Percentiles rank a stretch among this genome's conserved stretches.
Evolutionary conservation across 2,329 filamentous ascomycete species (phyloP).

Genomic region (Aspergillus nomiae): DNA sequence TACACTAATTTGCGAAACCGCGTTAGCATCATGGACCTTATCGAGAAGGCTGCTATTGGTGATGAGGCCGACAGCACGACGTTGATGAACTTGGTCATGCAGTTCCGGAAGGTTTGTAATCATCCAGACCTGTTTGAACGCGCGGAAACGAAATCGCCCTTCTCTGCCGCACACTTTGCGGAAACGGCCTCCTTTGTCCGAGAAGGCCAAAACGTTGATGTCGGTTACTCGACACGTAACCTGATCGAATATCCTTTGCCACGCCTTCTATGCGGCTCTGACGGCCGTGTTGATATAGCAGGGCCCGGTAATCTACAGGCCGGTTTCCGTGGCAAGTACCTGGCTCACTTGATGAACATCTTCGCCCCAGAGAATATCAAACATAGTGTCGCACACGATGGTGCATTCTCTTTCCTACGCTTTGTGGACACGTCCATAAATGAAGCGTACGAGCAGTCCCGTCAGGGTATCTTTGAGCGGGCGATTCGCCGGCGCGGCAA

Average conservation of each 20-base stretch:
- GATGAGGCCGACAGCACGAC: constrained; percentile 95
- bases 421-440: constrained; percentile 76
- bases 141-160: constrained; percentile 84
- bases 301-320: constrained; percentile 72
- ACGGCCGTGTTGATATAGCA: constrained; percentile 73
- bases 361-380: constrained; percentile 80
- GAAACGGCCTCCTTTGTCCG: constrained; percentile 95
- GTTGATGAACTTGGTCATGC: constrained; percentile 99
- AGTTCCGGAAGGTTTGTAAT: constrained; percentile 99
- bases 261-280: constrained; percentile 76
- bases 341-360: constrained; percentile 84
- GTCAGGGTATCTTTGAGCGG: constrained; percentile 71
- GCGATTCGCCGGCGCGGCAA: constrained; percentile 60
- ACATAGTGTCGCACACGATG: constrained; percentile 60
- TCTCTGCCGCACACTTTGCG: constrained; percentile 82
- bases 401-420: constrained; percentile 84
- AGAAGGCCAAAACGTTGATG: constrained; percentile 76
- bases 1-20: constrained; percentile 92
- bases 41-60: constrained; percentile 92
- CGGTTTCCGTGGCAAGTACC: constrained; percentile 76
- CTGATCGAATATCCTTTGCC: constrained; percentile 83
- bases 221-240: constrained; percentile 86
- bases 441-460: constrained; percentile 72
- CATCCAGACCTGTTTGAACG: constrained; percentile 96
- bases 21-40: constrained; percentile 97